Conservation (phyloP, 2,329 filamentous ascomycete species). For the Blastomyces silverae region DNA sequence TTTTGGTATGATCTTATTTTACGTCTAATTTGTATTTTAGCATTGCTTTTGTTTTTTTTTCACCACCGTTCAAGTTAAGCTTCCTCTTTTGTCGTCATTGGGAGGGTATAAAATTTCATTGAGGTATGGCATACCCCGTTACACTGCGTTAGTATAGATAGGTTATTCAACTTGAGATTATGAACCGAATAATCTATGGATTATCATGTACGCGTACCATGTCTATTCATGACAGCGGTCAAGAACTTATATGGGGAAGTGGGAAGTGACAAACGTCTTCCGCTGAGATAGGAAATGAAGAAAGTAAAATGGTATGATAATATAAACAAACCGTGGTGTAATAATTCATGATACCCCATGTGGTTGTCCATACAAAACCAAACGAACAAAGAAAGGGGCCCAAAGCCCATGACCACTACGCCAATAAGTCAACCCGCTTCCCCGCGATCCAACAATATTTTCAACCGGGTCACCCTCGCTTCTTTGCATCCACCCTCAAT, state of each 20-base stretch:
- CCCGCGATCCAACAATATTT: background rate
- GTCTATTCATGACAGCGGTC: background rate
- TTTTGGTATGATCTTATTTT: background rate
- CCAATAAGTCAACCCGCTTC: background rate
- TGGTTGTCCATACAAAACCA: background rate
- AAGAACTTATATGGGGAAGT: background rate
- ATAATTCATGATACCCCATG: constrained; percentile 8
- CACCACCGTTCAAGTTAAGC: background rate
- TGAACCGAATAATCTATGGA: background rate
- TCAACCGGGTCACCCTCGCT: background rate
- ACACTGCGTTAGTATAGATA: background rate
- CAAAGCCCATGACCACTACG: background rate
- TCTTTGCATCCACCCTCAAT: background rate
- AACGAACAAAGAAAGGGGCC: background rate
- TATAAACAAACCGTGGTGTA: constrained; percentile 1
- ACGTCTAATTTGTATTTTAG: background rate
- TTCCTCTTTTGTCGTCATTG: background rate
- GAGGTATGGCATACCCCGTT: background rate
- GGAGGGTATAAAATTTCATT: background rate
- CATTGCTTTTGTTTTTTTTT: background rate
- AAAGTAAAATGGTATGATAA: constrained; percentile 5
- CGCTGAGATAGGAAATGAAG: background rate
- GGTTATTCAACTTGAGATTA: background rate
- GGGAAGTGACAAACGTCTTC: too few species aligned
- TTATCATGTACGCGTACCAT: background rate